Conservation (phyloP, 345 rosid species). For the Syzygium oleosum region DNA sequence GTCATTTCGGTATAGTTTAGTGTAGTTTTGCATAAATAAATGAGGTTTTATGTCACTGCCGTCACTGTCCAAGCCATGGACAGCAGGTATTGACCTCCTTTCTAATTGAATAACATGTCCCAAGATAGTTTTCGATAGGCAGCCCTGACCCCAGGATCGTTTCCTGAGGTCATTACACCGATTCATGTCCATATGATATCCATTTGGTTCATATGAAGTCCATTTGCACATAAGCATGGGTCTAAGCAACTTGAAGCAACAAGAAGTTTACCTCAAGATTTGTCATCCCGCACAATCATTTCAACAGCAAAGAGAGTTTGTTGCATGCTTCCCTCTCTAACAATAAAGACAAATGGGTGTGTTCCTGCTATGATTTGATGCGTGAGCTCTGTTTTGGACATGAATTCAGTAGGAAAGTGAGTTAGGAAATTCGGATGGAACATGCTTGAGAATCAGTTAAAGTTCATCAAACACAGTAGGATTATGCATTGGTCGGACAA, state of each 20-base stretch:
- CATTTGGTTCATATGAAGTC: too few relatives aligned
- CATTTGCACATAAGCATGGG: background rate
- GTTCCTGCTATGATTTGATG: background rate
- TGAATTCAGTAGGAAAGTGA: too few relatives aligned
- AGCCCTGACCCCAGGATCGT: too few relatives aligned
- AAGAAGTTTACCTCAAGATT: background rate
- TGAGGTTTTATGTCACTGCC: too few relatives aligned
- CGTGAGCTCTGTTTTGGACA: background rate
- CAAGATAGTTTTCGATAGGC: too few relatives aligned
- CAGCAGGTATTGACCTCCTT: too few relatives aligned
- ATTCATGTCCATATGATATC: too few relatives aligned
- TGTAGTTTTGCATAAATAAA: too few relatives aligned
- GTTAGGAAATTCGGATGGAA: background rate
- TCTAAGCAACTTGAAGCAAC: background rate
- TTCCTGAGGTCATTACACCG: too few relatives aligned
- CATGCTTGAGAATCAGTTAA: background rate
- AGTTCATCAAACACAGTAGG: background rate
- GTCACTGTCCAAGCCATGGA: too few relatives aligned
- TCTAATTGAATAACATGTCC: too few relatives aligned
- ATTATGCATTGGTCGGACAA: background rate
- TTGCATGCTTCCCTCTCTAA: background rate
- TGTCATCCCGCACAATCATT: background rate
- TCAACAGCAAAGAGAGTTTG: background rate
- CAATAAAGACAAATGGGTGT: background rate
- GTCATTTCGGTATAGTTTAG: too few relatives aligned